phyloP scores from a whole-genome alignment of 140 eudicot genomes.

The Cichorium intybus region DNA sequence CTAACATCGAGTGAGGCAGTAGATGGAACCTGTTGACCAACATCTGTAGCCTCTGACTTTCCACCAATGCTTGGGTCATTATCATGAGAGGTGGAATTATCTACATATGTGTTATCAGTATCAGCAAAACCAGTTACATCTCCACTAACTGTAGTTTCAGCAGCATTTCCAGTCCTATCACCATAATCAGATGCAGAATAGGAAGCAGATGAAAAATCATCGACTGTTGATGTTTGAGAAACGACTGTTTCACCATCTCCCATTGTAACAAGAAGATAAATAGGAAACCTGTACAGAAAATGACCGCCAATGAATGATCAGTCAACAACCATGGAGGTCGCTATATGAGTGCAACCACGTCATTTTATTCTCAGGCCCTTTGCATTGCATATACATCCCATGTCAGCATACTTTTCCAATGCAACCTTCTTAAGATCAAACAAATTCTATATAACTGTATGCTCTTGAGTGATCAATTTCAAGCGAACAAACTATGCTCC shows the following conservation, averaged over 20 bases:
- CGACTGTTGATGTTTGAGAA: not conserved
- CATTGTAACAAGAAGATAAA: constrained; percentile 24
- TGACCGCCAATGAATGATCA: no score
- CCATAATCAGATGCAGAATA: not conserved
- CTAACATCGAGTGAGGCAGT: not conserved
- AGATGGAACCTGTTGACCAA: no score
- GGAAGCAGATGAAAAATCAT: not conserved
- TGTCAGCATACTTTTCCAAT: no score
- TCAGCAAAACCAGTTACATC: constrained; percentile 4
- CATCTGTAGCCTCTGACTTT: not conserved
- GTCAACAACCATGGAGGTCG: no score
- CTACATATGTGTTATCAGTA: constrained; percentile 6
- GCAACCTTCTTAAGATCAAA: not conserved
- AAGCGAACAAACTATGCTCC: no score
- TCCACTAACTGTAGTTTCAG: not conserved
- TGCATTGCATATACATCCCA: not conserved
- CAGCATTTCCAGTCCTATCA: not conserved
- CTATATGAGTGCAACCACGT: no score
- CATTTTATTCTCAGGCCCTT: no score
- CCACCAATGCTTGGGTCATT: not conserved
- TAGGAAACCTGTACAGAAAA: not conserved
- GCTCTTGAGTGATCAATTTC: no score
- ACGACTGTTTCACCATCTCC: constrained; percentile 44
- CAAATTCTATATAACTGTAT: no score
- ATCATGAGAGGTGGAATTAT: not conserved